Base-by-base conservation (phyloP, 2,329 filamentous ascomycete genomes). In the Sarocladium oryzae region DNA sequence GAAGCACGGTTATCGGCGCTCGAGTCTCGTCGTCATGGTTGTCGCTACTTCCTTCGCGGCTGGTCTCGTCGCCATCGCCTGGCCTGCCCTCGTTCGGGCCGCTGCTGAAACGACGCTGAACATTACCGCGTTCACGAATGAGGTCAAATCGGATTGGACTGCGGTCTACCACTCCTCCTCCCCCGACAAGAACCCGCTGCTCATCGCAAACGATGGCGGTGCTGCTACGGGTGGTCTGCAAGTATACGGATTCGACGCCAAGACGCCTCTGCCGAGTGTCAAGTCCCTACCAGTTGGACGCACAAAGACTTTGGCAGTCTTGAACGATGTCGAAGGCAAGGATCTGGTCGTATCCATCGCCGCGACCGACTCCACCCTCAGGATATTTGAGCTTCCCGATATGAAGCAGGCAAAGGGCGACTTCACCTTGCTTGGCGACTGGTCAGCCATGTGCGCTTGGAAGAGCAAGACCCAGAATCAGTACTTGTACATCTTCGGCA, bases 391-490 rank as follows among this genome's bases (percentile, higher is more conserved):
- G 40, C 57, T 66, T 5, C 60, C 60, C 2, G 58, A 56, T 2
- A 53, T 68, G 3, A 57, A 63, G 43, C 62, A 67, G 52, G 52
- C 68, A 16, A 58, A 64, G 5, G 57, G 58, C 4, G 54, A 62
- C 33, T 60, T 63, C 10, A 67, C 61, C 21, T 60, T 66, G 2
- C 58, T 74, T 13, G 73, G 74, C 0, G 73, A 75, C 55, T 76
- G 73, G 70, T 74, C 72, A 13, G 67, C 72, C 1, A 56, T 76
- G 4, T 76, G 74, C 56, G 60, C 64, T 9, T 76, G 71, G 72
- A 69, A 63, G 54, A 72, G 67, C 50, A 57, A 57, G 16, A 69
- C 65, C 16, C 67, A 66, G 2, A 69, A 71, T 37, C 62, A 69
- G 30, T 76, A 75, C 52, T 49, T 75, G 3, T 76, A 67, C 54